These are phyloP conservation scores for Haberlea rhodopensis DNA, from an alignment of 257 asterid species.

Conservation along the genomic window DNA sequence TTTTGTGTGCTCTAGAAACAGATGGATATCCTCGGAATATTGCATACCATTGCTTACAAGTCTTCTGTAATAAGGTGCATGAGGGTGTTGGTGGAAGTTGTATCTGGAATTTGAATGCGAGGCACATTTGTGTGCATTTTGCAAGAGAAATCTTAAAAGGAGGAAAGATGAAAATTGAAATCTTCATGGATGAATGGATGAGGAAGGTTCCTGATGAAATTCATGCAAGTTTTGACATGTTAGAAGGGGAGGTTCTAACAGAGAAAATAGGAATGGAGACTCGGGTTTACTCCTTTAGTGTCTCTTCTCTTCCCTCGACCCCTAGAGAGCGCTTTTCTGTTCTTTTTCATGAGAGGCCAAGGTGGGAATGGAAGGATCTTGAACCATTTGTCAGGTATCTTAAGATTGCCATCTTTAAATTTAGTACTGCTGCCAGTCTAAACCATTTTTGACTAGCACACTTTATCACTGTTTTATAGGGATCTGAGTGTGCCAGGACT, in stretches of 20 bases:
- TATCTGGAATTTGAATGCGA: slow-evolving; percentile 75
- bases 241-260: slow-evolving; percentile 83
- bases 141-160: slow-evolving; percentile 66
- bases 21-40: slow-evolving; percentile 72
- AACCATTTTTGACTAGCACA: background rate
- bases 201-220: slow-evolving; percentile 68
- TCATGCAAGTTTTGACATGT: slow-evolving; percentile 55
- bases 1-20: slow-evolving; percentile 49
- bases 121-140: slow-evolving; percentile 57
- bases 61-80: slow-evolving; percentile 48
- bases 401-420: slow-evolving; percentile 7
- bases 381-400: slow-evolving; percentile 75
- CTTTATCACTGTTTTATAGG: slow-evolving; percentile 38
- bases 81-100: slow-evolving; percentile 34
- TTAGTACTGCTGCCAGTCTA: slow-evolving; percentile 7
- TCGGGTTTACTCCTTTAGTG: slow-evolving; percentile 62
- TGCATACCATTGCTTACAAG: slow-evolving; percentile 65
- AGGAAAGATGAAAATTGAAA: slow-evolving; percentile 68
- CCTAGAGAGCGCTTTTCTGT: slow-evolving; percentile 68
- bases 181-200: slow-evolving; percentile 69
- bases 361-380: slow-evolving; percentile 93
- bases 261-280: slow-evolving; percentile 77
- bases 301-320: slow-evolving; percentile 64
- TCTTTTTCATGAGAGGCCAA: slow-evolving; percentile 61
- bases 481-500: slow-evolving; percentile 89